Evolutionary conservation across 257 asterid species (phyloP), one percentile per base, ranked within the genome.

Genomic region (Paulownia fortunei): DNA sequence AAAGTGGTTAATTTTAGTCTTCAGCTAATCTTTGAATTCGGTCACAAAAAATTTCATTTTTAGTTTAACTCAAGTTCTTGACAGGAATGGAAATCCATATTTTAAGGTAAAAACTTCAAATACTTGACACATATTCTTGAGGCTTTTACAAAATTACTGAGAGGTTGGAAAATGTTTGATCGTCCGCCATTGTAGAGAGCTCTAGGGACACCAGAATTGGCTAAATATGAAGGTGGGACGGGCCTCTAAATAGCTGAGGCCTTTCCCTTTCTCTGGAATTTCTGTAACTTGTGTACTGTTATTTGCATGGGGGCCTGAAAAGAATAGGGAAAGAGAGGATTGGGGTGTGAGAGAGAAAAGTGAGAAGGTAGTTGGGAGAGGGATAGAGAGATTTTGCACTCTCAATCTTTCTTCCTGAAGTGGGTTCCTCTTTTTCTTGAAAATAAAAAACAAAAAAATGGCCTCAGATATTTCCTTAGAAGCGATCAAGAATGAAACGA

Each of bases 401-500:
- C 86, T 77, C 76, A 16, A 73, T 80, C 76, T 83, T 77, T 65
- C 80, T 76, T 76, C 76, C 77, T 62, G 32, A 59, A 63, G 23
- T 62, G 49, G 41, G 65, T 65, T 81, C 70, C 81, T 69, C 63
- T 24, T 65, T 78, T 69, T 42, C 72, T 15, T 52, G 30, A 41
- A 27, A 41, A 8, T 60, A 27, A 51, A 46, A 59, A 24, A 18
- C n/a, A 24, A 18, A 27, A 71, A 52, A 49, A 81, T 72, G 85
- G 84, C 80, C 61, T 75, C 87, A 0, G 82, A 83, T 24, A 55
- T 83, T 47, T 74, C 85, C 15, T 49, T 86, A 26, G 90, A 86
- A 66, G 82, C 83, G 77, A 80, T 86, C 52, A 82, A 77, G 52
- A 84, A 78, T 72, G 81, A 81, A 69, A 66, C 83, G 9, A 76